Base-by-base conservation (phyloP, 192 early-diverging fungal species). In the Helicostylum pulchrum region DNA sequence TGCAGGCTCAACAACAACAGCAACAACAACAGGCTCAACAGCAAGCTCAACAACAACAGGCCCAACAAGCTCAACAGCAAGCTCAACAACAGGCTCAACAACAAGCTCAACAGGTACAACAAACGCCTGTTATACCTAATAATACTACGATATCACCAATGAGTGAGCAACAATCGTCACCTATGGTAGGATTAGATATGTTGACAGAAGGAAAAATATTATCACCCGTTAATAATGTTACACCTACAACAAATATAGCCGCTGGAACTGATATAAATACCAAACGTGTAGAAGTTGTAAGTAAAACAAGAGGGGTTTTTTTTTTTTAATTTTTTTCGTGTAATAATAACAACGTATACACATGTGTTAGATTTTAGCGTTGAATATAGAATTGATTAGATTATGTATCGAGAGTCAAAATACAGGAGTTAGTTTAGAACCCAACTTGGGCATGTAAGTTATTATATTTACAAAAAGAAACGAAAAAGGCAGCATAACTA, bases 341-440 rank as follows among this genome's bases (percentile, higher is more conserved):
- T 20, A 9, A 45, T 10, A 7, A 47, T 23, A 26, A 26, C 26
- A 26, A 26, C 26, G n/a, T 42, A 17, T 53, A n/a, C 6, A 51
- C 52, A n/a, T 42, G n/a, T 20, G 6, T 12, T 48, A 72, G 71
- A 52, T 73, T 12, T 61, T 73, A 19, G 62, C 66, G 3, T 32
- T 73, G 56, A 73, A 73, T 60, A 65, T 67, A 68, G 71, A 73
- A 52, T 26, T 73, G 23, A 63, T 73, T 63, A 66, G 71, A 34
- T 39, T 62, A 7, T 73, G 65, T 49, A 60, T 73, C 9, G 66
- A 73, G 49, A 47, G 47, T 9, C 44, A 57, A 21, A 53, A 52
- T 26, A 56, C 46, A n/a, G 62, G 53, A n/a, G 42, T 39, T 34
- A 42, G 43, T 46, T 61, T 34, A 58, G 65, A 66, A 3, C 46